These are phyloP conservation scores for Trifolium repens DNA, from an alignment of 306 rosid species.

Conservation along the genomic window DNA sequence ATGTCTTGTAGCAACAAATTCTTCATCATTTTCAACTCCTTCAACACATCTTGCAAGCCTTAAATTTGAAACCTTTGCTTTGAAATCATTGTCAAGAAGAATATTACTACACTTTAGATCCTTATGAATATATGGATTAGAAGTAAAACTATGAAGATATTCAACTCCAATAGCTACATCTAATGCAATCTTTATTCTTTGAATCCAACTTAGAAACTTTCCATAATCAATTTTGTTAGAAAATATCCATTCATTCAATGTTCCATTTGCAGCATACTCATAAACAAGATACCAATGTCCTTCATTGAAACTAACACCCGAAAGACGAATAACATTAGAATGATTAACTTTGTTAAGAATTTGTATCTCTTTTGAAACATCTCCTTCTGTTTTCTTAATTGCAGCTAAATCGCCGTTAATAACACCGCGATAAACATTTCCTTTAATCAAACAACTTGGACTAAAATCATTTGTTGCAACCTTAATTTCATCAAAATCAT, in stretches of 20 bases:
- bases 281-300: constrained; percentile 83
- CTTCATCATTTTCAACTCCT: constrained; percentile 46
- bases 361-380: constrained; percentile 72
- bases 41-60: constrained; percentile 65
- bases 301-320: constrained; percentile 71
- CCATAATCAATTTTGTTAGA: constrained; percentile 41
- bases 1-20: constrained; percentile 71
- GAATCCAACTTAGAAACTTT: constrained; percentile 67
- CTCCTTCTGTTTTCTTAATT: constrained; percentile 67
- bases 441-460: constrained; percentile 56
- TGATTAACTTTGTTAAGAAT: constrained; percentile 73
- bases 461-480: constrained; percentile 71
- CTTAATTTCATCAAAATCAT: constrained; percentile 67
- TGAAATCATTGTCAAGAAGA: constrained; percentile 65
- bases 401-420: constrained; percentile 72
- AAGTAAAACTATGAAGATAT: constrained; percentile 79
- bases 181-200: constrained; percentile 67
- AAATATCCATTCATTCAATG: constrained; percentile 75
- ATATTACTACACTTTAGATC: constrained; percentile 68
- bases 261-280: constrained; percentile 79
- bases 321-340: constrained; percentile 77
- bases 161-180: constrained; percentile 85
- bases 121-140: constrained; percentile 81
- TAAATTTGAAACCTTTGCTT: constrained; percentile 72
- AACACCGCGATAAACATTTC: constrained; percentile 61